Conservation (phyloP, 345 rosid genomes). For the Salix caprea region DNA sequence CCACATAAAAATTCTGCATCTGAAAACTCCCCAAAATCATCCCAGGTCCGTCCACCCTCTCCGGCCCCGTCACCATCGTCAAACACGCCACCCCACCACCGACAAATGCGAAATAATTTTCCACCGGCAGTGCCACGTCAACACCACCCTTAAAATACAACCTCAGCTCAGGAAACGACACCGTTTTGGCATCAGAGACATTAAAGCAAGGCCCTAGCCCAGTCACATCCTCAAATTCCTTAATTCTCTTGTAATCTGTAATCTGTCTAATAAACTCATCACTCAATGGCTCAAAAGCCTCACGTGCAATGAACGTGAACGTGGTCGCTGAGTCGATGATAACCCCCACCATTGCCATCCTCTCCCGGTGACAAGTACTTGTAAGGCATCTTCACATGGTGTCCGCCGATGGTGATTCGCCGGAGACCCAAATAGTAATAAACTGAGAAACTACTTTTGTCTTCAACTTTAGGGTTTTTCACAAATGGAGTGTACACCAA, state of each 20-base stretch:
- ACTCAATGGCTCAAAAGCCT: constrained; percentile 24
- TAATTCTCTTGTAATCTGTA: constrained; percentile 21
- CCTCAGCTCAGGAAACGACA: constrained; percentile 26
- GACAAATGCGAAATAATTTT: constrained; percentile 24
- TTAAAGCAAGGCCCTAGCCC: constrained; percentile 34
- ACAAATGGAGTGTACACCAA: constrained; percentile 34
- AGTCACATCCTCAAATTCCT: constrained; percentile 16
- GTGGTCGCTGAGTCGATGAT: constrained; percentile 39
- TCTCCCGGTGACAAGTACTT: constrained; percentile 16
- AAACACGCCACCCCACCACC: constrained; percentile 28
- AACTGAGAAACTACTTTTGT: constrained; percentile 10
- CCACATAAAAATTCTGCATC: constrained; percentile 38
- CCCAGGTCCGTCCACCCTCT: constrained; percentile 24
- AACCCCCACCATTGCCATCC: constrained; percentile 33
- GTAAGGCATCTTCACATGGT: constrained; percentile 22
- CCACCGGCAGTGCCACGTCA: constrained; percentile 29
- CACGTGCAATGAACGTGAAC: constrained; percentile 31
- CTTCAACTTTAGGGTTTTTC: constrained; percentile 19
- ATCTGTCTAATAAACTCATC: constrained; percentile 21
- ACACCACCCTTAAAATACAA: constrained; percentile 42
- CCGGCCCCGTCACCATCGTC: constrained; percentile 24
- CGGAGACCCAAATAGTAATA: constrained; percentile 37
- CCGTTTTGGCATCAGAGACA: neutral
- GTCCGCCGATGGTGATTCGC: constrained; percentile 28
- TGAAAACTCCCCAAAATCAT: constrained; percentile 38